Conservation (phyloP, 768 basidiomycete species). For the Nidularia sp. region DNA sequence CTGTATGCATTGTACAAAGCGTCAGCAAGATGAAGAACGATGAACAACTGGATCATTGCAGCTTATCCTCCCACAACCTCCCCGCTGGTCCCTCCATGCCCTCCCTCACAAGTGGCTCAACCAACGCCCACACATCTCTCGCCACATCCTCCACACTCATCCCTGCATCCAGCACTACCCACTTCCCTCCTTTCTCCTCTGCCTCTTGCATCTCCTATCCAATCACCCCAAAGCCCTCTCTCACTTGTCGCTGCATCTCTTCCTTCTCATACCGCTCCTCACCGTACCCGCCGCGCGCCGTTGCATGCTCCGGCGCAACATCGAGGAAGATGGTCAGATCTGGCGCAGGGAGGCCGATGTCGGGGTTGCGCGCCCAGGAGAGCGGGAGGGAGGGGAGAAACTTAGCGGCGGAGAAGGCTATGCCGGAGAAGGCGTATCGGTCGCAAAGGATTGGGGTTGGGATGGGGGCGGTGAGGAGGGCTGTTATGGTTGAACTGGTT, state of each 20-base stretch:
- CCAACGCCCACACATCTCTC: constrained; percentile 49
- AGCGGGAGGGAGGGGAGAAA: constrained; percentile 42
- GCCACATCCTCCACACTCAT: constrained; percentile 43
- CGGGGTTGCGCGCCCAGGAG: constrained; percentile 84
- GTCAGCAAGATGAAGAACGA: too few relatives aligned
- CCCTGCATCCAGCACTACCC: constrained; percentile 62
- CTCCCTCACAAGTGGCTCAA: constrained; percentile 33
- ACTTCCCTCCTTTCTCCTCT: constrained; percentile 18
- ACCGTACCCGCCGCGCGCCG: constrained; percentile 74
- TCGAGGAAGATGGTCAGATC: constrained; percentile 88
- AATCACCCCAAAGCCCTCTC: constrained; percentile 54
- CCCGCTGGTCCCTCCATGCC: constrained; percentile 36
- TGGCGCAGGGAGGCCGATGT: constrained; percentile 83
- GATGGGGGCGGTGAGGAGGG: constrained; percentile 34
- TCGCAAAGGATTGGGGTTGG: constrained; percentile 85
- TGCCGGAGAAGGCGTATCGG: constrained; percentile 94
- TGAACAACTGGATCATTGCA: not conserved
- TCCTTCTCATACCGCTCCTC: constrained; percentile 84
- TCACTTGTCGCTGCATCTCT: constrained; percentile 67
- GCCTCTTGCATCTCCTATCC: constrained; percentile 39
- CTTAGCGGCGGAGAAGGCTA: constrained; percentile 79
- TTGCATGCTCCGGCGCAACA: constrained; percentile 66
- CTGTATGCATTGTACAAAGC: too few relatives aligned
- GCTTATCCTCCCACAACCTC: constrained; percentile 44
- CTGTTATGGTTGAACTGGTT: constrained; percentile 54